Evolutionary conservation across 2,329 filamentous ascomycete genomes (phyloP).

Genomic region (Calonectria fujianensis): DNA sequence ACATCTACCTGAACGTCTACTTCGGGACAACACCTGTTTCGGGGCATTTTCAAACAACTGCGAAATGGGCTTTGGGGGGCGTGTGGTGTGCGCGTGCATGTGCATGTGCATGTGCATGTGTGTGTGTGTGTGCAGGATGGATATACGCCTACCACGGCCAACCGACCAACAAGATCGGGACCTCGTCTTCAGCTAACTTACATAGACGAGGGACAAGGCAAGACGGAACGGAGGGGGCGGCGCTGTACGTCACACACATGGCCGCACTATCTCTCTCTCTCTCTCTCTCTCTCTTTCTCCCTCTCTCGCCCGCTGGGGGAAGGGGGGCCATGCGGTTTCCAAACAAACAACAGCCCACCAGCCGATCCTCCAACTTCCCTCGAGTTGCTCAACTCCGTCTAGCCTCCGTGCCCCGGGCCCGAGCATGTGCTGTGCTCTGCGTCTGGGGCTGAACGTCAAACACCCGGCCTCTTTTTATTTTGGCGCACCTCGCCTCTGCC

Average conservation of each 20-base stretch:
- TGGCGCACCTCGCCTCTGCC: slow-evolving; percentile 20
- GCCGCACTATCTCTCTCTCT: not conserved
- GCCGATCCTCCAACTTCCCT: slow-evolving; percentile 52
- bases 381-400: slow-evolving; percentile 43
- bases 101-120: not conserved
- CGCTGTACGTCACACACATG: slow-evolving; percentile 23
- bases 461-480: slow-evolving; percentile 28
- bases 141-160: not conserved
- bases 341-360: slow-evolving; percentile 46
- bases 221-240: slow-evolving; percentile 18
- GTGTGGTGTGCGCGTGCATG: not conserved
- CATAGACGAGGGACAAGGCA: not conserved
- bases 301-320: not conserved
- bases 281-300: not conserved
- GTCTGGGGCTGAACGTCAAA: slow-evolving; percentile 40
- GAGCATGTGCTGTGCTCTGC: slow-evolving; percentile 33
- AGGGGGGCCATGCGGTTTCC: slow-evolving; percentile 22
- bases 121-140: not conserved
- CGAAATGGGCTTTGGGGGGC: not conserved
- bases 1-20: not conserved
- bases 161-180: not conserved
- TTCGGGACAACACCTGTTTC: slow-evolving; percentile 29
- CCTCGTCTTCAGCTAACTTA: not conserved
- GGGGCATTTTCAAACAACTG: slow-evolving; percentile 22
- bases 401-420: slow-evolving; percentile 29